These are phyloP conservation scores for Malus orientalis DNA, from an alignment of 306 rosid genomes.

Conservation along the genomic window DNA sequence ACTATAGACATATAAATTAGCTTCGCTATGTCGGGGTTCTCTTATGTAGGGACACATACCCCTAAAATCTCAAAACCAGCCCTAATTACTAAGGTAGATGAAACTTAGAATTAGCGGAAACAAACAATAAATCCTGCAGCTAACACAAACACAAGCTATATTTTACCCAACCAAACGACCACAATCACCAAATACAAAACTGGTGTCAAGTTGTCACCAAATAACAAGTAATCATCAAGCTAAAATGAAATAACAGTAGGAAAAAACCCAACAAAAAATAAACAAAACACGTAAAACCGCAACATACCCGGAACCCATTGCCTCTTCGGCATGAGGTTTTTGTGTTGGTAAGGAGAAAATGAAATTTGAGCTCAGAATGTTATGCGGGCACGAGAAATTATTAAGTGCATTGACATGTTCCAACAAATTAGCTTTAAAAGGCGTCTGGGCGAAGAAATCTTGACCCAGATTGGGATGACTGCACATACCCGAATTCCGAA, in stretches of 20 bases:
- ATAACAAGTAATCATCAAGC: not conserved
- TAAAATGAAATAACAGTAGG: not conserved
- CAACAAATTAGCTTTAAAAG: constrained; percentile 51
- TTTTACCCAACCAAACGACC: not conserved
- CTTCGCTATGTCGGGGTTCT: no score
- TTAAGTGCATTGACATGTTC: constrained; percentile 54
- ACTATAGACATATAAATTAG: no score
- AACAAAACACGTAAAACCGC: not conserved
- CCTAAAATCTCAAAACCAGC: no score
- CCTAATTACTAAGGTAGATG: no score
- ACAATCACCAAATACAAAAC: not conserved
- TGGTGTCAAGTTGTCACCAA: not conserved
- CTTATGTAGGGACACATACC: not conserved
- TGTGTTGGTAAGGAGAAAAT: constrained; percentile 52
- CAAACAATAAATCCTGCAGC: not conserved
- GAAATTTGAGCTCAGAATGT: constrained; percentile 54
- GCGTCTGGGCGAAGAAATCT: constrained; percentile 13
- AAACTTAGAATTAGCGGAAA: not conserved
- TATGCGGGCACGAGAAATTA: constrained; percentile 49
- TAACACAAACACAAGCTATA: not conserved
- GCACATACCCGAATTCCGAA: not conserved
- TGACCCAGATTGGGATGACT: constrained; percentile 27
- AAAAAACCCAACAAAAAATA: not conserved
- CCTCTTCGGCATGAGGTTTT: constrained; percentile 29
- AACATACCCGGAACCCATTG: not conserved